Evolutionary conservation across 768 basidiomycete genomes (phyloP), one percentile per base, ranked within the genome.

Genomic region (Termitomyces sp.): DNA sequence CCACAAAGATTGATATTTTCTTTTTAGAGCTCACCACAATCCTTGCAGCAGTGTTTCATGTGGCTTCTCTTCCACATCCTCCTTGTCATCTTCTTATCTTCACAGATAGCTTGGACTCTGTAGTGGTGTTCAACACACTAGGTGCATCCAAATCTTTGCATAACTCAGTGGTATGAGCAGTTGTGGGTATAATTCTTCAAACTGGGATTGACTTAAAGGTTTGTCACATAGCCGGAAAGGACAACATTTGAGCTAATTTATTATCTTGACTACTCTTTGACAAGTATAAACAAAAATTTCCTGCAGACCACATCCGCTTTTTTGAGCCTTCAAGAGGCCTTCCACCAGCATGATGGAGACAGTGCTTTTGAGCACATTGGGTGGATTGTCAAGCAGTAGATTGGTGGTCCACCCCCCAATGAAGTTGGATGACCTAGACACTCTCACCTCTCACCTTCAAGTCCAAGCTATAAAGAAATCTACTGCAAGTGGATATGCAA

Each of bases 21-120:
- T 25, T 25, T 25, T 25, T 25, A 25, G 1, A 25, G 25, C 25
- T 25, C 25, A 25, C 25, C 25, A 1, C 25, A 25, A 25, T 25
- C 1, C 25, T 25, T 25, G 1, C 25, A 25, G 25, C 25, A 1
- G 25, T 25, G 25, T 25, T 25, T 25, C 25, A 25, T 25, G 25
- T 25, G 25, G 25, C 25, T 25, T 25, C 25, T 25, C 1, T 25
- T 25, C 25, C 25, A 25, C 25, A 25, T 25, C 25, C 25, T 25
- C 25, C 25, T 40, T 36, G 2, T 1, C 57, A 56, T 57, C 2
- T 69, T 1, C 62, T 69, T 4, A 38, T 69, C 1, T 69, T 68
- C 20, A 38, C 31, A 1, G 63, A 56, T 17, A 43, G 42, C 14
- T 17, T 43, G 14, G 42, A 17, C 14, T 43, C 6, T 2, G 15